Evolutionary conservation across 2,329 filamentous ascomycete species (phyloP).

Genomic region (Aspergillus glaucus): DNA sequence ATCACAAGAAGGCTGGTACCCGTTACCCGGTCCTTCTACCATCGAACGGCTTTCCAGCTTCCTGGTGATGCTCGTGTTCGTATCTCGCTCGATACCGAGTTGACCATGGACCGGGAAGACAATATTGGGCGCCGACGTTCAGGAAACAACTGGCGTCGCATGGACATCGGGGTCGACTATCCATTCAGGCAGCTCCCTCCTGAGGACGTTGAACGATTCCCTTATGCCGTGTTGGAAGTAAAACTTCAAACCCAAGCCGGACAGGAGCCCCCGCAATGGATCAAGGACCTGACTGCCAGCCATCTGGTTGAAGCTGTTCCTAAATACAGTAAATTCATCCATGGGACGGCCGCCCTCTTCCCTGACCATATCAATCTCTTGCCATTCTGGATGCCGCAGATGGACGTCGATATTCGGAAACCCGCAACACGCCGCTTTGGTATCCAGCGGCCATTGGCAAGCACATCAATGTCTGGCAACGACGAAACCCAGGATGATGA

Average conservation of each 20-base stretch:
- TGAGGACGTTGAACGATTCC: slow-evolving; percentile 83
- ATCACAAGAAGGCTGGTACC: slow-evolving; percentile 80
- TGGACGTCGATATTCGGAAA: slow-evolving; percentile 96
- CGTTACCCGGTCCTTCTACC: slow-evolving; percentile 93
- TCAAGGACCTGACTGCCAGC: slow-evolving; percentile 83
- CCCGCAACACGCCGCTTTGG: slow-evolving; percentile 83
- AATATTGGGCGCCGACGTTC: slow-evolving; percentile 70
- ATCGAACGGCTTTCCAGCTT: slow-evolving; percentile 94
- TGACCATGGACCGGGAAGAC: slow-evolving; percentile 92
- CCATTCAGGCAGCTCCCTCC: slow-evolving; percentile 84
- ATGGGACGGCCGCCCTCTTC: slow-evolving; percentile 83
- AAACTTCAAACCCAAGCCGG: slow-evolving; percentile 95
- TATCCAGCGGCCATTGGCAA: slow-evolving; percentile 72
- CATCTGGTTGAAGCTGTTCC: slow-evolving; percentile 98
- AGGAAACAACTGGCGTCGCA: slow-evolving; percentile 90
- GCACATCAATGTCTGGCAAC: slow-evolving; percentile 68
- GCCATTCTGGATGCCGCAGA: slow-evolving; percentile 97
- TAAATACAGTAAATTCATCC: slow-evolving; percentile 99
- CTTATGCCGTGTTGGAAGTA: slow-evolving; percentile 92
- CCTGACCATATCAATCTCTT: slow-evolving; percentile 81
- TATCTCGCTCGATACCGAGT: slow-evolving; percentile 92
- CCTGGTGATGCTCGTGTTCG: slow-evolving; percentile 93
- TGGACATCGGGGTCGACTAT: slow-evolving; percentile 94
- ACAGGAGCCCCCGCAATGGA: slow-evolving; percentile 94
- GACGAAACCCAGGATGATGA: slow-evolving; percentile 69